Conservation (phyloP, 495 filamentous ascomycete genomes). For the Tuber borchii region DNA sequence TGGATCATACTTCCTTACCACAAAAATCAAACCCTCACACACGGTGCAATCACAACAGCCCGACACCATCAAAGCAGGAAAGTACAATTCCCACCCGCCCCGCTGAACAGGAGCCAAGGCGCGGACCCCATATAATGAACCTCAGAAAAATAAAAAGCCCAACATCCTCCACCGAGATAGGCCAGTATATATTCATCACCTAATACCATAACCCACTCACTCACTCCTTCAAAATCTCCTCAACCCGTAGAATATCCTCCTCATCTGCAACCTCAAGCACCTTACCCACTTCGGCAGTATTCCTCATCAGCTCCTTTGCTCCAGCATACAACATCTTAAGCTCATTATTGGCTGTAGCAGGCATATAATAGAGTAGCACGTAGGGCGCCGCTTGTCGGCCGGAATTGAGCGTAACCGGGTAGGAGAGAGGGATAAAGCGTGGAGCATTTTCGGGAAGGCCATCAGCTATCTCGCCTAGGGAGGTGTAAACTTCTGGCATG, state of each 20-base stretch:
- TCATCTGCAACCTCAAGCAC: slow-evolving; percentile 36
- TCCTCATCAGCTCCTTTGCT: slow-evolving; percentile 90
- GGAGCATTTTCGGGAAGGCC: slow-evolving; percentile 91
- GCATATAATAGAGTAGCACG: slow-evolving; percentile 87
- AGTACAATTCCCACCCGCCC: neutral
- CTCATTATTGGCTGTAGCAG: slow-evolving; percentile 75
- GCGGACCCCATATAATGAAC: neutral
- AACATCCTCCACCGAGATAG: neutral
- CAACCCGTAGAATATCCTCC: slow-evolving; percentile 32
- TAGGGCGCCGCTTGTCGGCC: slow-evolving; percentile 70
- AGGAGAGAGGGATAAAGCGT: slow-evolving; percentile 80
- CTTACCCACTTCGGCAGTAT: slow-evolving; percentile 62
- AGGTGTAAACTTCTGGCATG: slow-evolving; percentile 63
- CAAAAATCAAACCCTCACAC: neutral
- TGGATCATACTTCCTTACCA: neutral
- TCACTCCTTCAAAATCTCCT: slow-evolving; percentile 41
- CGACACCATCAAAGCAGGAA: neutral
- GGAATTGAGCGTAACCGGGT: slow-evolving; percentile 51
- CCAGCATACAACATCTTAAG: slow-evolving; percentile 90
- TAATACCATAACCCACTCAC: neutral
- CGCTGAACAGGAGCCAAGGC: neutral
- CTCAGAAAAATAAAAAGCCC: neutral
- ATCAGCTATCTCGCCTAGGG: slow-evolving; percentile 70
- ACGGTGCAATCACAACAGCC: neutral
- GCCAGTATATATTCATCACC: neutral